phyloP scores from a whole-genome alignment of 2,329 filamentous ascomycete genomes.

The Stromatinia cepivora region DNA sequence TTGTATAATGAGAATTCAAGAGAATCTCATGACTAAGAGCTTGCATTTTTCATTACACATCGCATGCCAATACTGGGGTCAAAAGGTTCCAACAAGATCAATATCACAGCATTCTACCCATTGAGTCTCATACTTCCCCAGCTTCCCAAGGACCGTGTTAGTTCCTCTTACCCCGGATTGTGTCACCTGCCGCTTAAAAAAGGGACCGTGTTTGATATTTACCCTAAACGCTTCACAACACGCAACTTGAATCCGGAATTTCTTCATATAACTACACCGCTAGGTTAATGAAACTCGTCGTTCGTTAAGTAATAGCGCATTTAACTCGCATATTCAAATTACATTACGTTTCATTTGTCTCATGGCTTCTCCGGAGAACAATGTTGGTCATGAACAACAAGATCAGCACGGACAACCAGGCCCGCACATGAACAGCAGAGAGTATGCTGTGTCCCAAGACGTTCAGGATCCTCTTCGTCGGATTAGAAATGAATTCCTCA shows the following conservation, averaged over 20 bases:
- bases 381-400: conserved; percentile 23
- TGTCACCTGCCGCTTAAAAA: conserved; percentile 31
- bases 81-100: conserved; percentile 2
- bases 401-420: conserved; percentile 18
- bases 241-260: conserved; percentile 21
- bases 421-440: conserved; percentile 36
- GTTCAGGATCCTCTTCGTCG: conserved; percentile 58
- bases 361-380: conserved; percentile 28
- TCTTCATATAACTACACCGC: conserved; percentile 22
- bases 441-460: conserved; percentile 51
- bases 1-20: conserved; percentile 13
- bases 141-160: conserved; percentile 19
- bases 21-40: conserved; percentile 36
- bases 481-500: conserved; percentile 70
- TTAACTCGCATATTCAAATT: conserved; percentile 26
- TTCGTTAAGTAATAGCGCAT: conserved; percentile 18
- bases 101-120: conserved; percentile 3
- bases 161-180: conserved; percentile 33
- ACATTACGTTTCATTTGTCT: conserved; percentile 33
- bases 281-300: conserved; percentile 1
- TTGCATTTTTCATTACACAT: conserved; percentile 36
- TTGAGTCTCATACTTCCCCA: conserved; percentile 14
- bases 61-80: conserved; percentile 15
- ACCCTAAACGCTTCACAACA: conserved; percentile 18
- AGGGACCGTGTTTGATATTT: conserved; percentile 17